Conservation (phyloP, 768 basidiomycete species). For the Naematelia encephala region DNA sequence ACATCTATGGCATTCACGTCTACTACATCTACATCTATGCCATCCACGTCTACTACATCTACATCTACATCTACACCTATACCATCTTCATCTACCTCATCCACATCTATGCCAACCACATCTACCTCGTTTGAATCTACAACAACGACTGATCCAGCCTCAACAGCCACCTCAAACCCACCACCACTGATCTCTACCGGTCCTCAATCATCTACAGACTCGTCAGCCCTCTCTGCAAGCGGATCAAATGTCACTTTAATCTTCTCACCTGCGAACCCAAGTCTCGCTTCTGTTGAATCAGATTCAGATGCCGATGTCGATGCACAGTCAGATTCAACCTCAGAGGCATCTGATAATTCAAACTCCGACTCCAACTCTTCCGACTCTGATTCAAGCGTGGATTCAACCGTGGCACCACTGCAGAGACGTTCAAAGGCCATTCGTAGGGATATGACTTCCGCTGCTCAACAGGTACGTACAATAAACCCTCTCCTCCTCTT, state of each 20-base stretch:
- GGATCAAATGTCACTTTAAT: slow-evolving; percentile 36
- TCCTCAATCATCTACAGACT: slow-evolving; percentile 20
- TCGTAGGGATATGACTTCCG: background rate
- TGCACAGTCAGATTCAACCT: background rate
- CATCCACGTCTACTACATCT: slow-evolving; percentile 8
- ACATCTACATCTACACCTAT: slow-evolving; percentile 8
- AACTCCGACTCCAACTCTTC: background rate
- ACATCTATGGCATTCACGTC: slow-evolving; percentile 7
- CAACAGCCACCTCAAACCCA: slow-evolving; percentile 32
- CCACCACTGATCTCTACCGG: slow-evolving; percentile 30
- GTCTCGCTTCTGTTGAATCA: background rate
- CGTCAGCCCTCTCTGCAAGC: slow-evolving; percentile 12
- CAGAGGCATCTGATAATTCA: background rate
- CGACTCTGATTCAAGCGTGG: background rate
- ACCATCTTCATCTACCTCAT: background rate
- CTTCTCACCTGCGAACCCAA: slow-evolving; percentile 33
- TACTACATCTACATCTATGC: background rate
- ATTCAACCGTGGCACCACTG: background rate
- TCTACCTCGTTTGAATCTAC: background rate
- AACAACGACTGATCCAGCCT: slow-evolving; percentile 16
- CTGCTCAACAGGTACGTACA: background rate
- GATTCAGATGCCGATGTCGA: background rate
- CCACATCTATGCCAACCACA: slow-evolving; percentile 17
- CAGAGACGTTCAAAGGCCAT: background rate
- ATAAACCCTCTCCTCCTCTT: background rate